Percentiles rank a stretch among this genome's conserved stretches.
phyloP scores from a whole-genome alignment of 495 filamentous ascomycete genomes.

The Penicillium arizonense region DNA sequence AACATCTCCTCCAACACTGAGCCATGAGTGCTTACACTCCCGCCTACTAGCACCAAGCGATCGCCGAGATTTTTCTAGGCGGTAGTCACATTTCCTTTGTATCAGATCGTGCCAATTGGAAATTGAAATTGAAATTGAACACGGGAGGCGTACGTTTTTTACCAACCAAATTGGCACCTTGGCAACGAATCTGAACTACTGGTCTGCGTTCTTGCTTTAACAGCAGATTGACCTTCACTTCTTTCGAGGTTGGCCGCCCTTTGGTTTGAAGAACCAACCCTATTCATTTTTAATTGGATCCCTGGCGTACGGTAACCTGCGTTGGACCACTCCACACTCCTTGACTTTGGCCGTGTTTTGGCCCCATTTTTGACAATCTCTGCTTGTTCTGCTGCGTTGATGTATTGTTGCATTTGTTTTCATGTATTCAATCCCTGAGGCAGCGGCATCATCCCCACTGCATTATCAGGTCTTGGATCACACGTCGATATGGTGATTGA shows the following conservation, averaged over 20 bases:
- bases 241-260: constrained; percentile 47
- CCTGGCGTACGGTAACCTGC: constrained; percentile 18
- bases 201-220: constrained; percentile 24
- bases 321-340: constrained; percentile 19
- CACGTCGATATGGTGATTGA: constrained; percentile 20
- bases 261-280: constrained; percentile 30
- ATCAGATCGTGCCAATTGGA: constrained; percentile 26
- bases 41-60: constrained; percentile 32
- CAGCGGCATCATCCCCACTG: not conserved
- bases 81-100: constrained; percentile 15
- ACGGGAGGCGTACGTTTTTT: constrained; percentile 12
- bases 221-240: constrained; percentile 34
- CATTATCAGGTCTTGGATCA: constrained; percentile 1
- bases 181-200: constrained; percentile 13
- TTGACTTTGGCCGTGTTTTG: constrained; percentile 9
- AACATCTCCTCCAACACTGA: not conserved
- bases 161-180: constrained; percentile 38
- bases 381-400: constrained; percentile 14
- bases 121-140: constrained; percentile 28
- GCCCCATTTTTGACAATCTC: not conserved
- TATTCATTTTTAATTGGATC: constrained; percentile 30
- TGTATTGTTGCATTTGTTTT: constrained; percentile 13
- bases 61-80: constrained; percentile 41
- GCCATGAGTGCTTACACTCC: constrained; percentile 16
- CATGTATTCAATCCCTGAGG: constrained; percentile 16